phyloP scores from a whole-genome alignment of 78 protist species.

The Diacronema lutheri region DNA sequence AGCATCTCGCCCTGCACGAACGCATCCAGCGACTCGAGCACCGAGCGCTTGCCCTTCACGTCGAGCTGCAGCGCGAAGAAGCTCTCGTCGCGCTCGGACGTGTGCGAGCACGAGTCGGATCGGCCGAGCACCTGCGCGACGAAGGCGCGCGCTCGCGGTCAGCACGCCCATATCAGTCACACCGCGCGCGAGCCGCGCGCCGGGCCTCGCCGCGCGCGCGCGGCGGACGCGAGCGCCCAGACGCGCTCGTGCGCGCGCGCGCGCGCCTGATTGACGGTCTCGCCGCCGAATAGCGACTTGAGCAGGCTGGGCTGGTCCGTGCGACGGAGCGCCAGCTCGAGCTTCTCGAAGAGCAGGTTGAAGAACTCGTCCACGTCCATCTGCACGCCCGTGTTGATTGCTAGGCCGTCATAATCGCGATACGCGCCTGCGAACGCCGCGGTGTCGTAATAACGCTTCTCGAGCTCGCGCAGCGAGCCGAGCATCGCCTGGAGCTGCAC shows the following conservation, averaged over 20 bases:
- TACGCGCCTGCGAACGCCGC: slow-evolving; percentile 12
- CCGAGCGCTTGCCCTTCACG: slow-evolving; percentile 35
- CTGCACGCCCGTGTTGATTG: slow-evolving; percentile 31
- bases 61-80: slow-evolving; percentile 34
- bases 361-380: slow-evolving; percentile 78
- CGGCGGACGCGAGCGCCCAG: too few relatives aligned
- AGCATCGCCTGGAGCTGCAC: slow-evolving; percentile 75
- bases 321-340: slow-evolving; percentile 54
- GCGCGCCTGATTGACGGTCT: slow-evolving; percentile 53
- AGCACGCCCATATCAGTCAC: too few relatives aligned
- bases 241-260: too few relatives aligned
- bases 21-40: slow-evolving; percentile 13
- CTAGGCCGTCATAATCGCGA: slow-evolving; percentile 16
- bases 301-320: slow-evolving; percentile 19
- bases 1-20: slow-evolving; percentile 74
- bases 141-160: too few relatives aligned
- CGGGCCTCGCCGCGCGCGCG: too few relatives aligned
- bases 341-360: slow-evolving; percentile 68
- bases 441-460: slow-evolving; percentile 50
- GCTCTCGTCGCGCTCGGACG: slow-evolving; percentile 32
- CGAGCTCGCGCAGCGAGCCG: slow-evolving; percentile 60
- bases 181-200: too few relatives aligned
- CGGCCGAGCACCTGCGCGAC: too few relatives aligned
- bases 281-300: slow-evolving; percentile 46
- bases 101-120: too few relatives aligned